Conservation (phyloP, 2,329 filamentous ascomycete species). For the Leptographium lundbergii region DNA sequence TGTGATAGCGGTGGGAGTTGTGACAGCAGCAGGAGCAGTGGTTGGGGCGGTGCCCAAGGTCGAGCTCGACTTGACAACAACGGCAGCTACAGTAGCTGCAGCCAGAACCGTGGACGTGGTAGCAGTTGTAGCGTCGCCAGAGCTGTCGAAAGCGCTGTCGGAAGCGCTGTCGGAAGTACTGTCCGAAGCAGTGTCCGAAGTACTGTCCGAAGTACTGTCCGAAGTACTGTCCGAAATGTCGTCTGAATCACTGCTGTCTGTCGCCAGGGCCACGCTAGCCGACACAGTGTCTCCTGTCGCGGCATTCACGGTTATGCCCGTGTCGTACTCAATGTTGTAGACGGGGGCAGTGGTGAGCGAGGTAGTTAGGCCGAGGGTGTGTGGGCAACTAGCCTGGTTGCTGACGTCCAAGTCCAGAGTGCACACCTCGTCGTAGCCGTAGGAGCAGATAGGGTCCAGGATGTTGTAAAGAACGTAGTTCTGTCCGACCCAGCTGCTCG, state of each 20-base stretch:
- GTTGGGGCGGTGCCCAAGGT: background rate
- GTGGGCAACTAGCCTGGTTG: constrained; percentile 40
- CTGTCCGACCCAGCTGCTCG: constrained; percentile 36
- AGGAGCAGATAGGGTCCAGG: constrained; percentile 34
- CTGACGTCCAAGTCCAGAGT: constrained; percentile 20
- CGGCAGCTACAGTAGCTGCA: background rate
- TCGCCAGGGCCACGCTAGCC: constrained; percentile 1
- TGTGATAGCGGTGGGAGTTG: background rate
- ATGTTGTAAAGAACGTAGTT: constrained; percentile 44
- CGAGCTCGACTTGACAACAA: background rate
- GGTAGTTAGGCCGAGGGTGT: constrained; percentile 27
- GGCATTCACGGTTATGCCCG: constrained; percentile 28
- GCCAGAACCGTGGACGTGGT: background rate
- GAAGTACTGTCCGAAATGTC: background rate
- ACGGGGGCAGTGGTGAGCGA: constrained; percentile 26
- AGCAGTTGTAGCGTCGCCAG: background rate
- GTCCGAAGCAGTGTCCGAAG: background rate
- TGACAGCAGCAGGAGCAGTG: background rate
- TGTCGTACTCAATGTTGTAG: constrained; percentile 38
- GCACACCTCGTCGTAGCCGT: constrained; percentile 39
- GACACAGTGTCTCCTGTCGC: constrained; percentile 14
- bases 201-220: background rate
- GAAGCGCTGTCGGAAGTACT: background rate
- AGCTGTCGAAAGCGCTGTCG: background rate
- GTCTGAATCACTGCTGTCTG: background rate